These are phyloP conservation scores for Phaeophleospora eucalypticola DNA, from an alignment of 2,329 filamentous ascomycete species.

Conservation along the genomic window DNA sequence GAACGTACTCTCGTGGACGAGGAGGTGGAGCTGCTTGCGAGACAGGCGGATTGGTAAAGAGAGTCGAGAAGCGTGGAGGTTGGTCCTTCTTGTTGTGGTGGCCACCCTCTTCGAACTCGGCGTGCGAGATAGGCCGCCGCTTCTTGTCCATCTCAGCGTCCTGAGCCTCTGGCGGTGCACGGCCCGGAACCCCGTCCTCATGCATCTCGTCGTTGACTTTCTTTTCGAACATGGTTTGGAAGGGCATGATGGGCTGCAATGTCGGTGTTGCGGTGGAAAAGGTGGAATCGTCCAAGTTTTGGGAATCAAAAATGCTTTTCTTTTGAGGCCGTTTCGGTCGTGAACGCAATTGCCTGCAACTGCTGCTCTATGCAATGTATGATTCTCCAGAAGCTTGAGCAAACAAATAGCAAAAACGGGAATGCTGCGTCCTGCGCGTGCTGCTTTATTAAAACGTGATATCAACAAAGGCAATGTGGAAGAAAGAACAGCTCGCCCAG, in stretches of 20 bases:
- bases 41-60: conserved; percentile 22
- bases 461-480: neutral
- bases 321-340: neutral
- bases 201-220: conserved; percentile 33
- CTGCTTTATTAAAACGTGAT: neutral
- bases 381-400: neutral
- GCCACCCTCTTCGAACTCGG: conserved; percentile 17
- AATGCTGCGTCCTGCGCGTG: neutral
- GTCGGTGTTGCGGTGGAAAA: too few species aligned
- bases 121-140: conserved; percentile 5
- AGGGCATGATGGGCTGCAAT: conserved; percentile 21
- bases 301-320: too few species aligned
- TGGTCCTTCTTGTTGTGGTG: conserved; percentile 26
- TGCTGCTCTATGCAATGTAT: neutral
- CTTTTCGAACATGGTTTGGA: conserved; percentile 30
- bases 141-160: conserved; percentile 16
- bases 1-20: conserved; percentile 17
- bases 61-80: conserved; percentile 32
- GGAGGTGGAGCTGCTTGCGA: conserved; percentile 18
- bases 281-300: too few species aligned
- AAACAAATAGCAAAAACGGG: neutral
- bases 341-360: neutral
- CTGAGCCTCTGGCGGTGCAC: conserved; percentile 19
- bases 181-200: conserved; percentile 17
- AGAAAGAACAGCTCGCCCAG: neutral